Percentiles rank a stretch among this genome's conserved stretches.
phyloP scores from a whole-genome alignment of 352 stramenopile genomes.

The Globisporangium viniferum region DNA sequence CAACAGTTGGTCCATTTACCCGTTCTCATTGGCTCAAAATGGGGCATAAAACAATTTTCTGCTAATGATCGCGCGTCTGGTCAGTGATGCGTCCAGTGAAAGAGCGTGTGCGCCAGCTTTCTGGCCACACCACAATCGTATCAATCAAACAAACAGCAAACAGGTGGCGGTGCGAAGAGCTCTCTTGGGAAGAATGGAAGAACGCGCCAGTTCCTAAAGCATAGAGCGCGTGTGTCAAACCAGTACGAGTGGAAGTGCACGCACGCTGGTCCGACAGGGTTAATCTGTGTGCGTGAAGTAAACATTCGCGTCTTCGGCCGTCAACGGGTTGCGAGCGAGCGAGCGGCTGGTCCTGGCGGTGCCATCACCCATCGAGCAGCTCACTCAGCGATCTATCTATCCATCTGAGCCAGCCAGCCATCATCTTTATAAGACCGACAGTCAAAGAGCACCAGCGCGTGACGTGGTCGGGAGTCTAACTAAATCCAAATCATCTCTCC shows the following conservation, averaged over 20 bases:
- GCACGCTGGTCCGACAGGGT: not conserved
- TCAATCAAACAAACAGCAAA: not conserved
- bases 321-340: not conserved
- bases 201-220: not conserved
- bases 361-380: not conserved
- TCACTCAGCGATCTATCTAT: not conserved
- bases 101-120: not conserved
- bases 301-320: not conserved
- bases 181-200: conserved; percentile 4
- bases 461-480: not conserved
- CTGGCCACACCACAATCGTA: not conserved
- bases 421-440: not conserved
- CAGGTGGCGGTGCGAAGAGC: not conserved
- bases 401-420: not conserved
- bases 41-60: not conserved
- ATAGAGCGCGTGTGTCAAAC: not conserved
- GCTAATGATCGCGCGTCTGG: conserved; percentile 21
- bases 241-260: not conserved
- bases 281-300: not conserved
- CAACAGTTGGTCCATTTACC: not conserved
- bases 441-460: not conserved
- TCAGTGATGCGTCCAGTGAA: conserved; percentile 18
- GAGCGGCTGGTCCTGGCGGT: not conserved
- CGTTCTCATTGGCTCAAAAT: not conserved
- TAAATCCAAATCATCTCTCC: not conserved